Evolutionary conservation across 2,329 filamentous ascomycete species (phyloP).

Genomic region (Ilyonectria mors-panacis): DNA sequence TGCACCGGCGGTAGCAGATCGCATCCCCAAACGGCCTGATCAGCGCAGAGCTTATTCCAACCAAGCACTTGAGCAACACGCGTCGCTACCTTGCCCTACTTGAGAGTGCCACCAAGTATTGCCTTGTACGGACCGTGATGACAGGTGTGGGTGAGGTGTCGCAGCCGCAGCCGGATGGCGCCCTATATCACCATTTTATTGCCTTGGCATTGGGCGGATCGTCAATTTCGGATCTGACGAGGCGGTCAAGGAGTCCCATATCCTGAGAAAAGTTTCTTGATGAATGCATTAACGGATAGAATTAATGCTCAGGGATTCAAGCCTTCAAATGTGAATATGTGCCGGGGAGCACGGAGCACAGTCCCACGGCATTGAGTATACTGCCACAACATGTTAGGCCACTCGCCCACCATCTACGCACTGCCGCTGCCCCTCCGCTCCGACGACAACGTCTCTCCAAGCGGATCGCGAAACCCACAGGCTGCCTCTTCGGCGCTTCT

Average conservation of each 20-base stretch:
- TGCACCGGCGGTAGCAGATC: slow-evolving; percentile 27
- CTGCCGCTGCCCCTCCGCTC: slow-evolving; percentile 14
- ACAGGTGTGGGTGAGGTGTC: slow-evolving; percentile 15
- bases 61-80: slow-evolving; percentile 24
- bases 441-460: slow-evolving; percentile 3
- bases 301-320: slow-evolving; percentile 7
- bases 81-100: slow-evolving; percentile 14
- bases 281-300: not conserved
- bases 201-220: not conserved
- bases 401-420: not conserved
- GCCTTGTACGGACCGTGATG: slow-evolving; percentile 4
- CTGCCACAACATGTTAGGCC: slow-evolving; percentile 6
- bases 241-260: slow-evolving; percentile 9
- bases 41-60: slow-evolving; percentile 32
- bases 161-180: slow-evolving; percentile 12
- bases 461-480: slow-evolving; percentile 18
- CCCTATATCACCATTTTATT: slow-evolving; percentile 21
- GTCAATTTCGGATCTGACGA: slow-evolving; percentile 9
- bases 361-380: not conserved
- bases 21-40: slow-evolving; percentile 22
- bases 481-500: slow-evolving; percentile 15
- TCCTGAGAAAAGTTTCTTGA: not conserved
- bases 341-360: not conserved
- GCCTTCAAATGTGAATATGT: not conserved
- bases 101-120: slow-evolving; percentile 6